A percentile compares a stretch with the other conserved stretches of the same genome.
phyloP scores from a whole-genome alignment of 192 early-diverging fungal species.

The Lunasporangiospora selenospora region DNA sequence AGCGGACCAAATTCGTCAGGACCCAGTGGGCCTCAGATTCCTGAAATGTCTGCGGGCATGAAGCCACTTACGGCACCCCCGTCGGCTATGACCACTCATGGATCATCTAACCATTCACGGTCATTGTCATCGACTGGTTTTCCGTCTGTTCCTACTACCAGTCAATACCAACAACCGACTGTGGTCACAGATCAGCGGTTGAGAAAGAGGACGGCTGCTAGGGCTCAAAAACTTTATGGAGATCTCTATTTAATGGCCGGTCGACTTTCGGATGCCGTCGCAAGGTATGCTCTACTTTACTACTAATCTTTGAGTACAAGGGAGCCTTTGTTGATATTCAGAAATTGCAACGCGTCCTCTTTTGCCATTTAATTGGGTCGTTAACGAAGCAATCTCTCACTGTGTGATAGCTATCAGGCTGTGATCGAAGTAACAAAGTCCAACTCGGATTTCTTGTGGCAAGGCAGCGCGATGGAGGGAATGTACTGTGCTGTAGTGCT shows the following conservation, averaged over 20 bases:
- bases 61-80: conserved; percentile 50
- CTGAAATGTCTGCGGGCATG: conserved; percentile 41
- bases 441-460: conserved; percentile 78
- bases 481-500: conserved; percentile 68
- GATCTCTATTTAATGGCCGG: conserved; percentile 82
- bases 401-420: conserved; percentile 57
- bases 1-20: conserved; percentile 15
- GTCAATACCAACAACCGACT: conserved; percentile 31
- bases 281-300: conserved; percentile 40
- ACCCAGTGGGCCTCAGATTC: conserved; percentile 7
- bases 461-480: conserved; percentile 75
- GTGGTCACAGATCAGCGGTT: conserved; percentile 48
- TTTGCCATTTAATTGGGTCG: background rate
- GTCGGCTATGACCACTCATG: conserved; percentile 52
- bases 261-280: conserved; percentile 72
- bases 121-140: conserved; percentile 49
- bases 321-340: too few species aligned
- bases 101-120: conserved; percentile 37
- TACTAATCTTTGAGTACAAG: background rate
- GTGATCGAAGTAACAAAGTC: conserved; percentile 73
- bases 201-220: conserved; percentile 68
- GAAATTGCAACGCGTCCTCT: too few species aligned
- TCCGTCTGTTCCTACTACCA: conserved; percentile 8
- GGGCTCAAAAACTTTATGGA: conserved; percentile 76
- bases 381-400: background rate